Evolutionary conservation across 2,329 filamentous ascomycete genomes (phyloP).

Genomic region (Apiospora aurea): DNA sequence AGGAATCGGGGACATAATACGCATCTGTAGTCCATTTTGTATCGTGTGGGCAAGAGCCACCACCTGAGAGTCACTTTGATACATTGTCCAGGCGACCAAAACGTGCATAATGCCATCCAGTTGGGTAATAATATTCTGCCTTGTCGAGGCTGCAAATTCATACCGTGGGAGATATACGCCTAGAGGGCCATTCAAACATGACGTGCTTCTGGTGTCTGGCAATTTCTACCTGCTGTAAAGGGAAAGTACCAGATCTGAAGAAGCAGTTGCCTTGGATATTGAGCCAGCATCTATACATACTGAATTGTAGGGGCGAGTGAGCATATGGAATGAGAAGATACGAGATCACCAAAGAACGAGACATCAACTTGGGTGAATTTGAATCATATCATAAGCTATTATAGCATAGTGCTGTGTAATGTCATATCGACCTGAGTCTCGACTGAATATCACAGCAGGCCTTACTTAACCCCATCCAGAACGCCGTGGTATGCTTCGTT

Average conservation of each 20-base stretch:
- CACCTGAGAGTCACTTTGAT: not conserved
- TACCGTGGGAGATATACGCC: not conserved
- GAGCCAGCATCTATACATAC: not conserved
- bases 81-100: not conserved
- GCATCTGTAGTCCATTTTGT: not conserved
- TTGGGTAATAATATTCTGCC: no score
- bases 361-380: not conserved
- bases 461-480: slow-evolving; percentile 3
- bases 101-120: no score
- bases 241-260: not conserved
- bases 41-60: not conserved
- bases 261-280: not conserved
- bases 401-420: slow-evolving; percentile 10
- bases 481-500: slow-evolving; percentile 23
- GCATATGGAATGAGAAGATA: not conserved
- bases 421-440: slow-evolving; percentile 17
- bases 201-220: not conserved
- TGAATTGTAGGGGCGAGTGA: not conserved
- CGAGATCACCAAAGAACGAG: not conserved
- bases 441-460: not conserved
- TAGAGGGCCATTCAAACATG: not conserved
- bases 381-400: slow-evolving; percentile 14
- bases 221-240: not conserved
- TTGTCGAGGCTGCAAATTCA: not conserved
- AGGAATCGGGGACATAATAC: not conserved